A percentile compares a stretch with the other conserved stretches of the same genome.
Evolutionary conservation across 1,139 yeast genomes (phyloP).

Genomic region (Sugiyamaella pinicola): DNA sequence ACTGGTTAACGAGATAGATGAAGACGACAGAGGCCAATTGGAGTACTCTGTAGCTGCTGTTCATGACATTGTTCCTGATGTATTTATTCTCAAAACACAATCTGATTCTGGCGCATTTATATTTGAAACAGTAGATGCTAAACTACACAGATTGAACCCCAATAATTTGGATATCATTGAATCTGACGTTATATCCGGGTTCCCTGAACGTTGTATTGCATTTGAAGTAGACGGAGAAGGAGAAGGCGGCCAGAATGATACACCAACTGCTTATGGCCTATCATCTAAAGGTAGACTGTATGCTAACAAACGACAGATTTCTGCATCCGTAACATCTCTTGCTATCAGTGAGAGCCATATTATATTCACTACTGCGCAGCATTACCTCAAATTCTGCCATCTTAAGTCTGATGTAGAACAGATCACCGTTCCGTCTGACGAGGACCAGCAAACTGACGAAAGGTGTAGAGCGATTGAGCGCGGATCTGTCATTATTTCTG

Average conservation of each 20-base stretch:
- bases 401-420: slow-evolving; percentile 48
- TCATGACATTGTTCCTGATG: slow-evolving; percentile 22
- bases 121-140: slow-evolving; percentile 66
- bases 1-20: slow-evolving; percentile 16
- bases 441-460: slow-evolving; percentile 58
- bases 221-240: slow-evolving; percentile 40
- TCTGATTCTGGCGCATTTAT: slow-evolving; percentile 57
- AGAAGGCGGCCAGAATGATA: background rate
- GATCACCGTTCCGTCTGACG: slow-evolving; percentile 40
- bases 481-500: slow-evolving; percentile 79
- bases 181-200: slow-evolving; percentile 47
- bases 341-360: slow-evolving; percentile 71
- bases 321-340: slow-evolving; percentile 81
- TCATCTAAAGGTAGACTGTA: slow-evolving; percentile 73
- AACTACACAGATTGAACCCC: slow-evolving; percentile 47
- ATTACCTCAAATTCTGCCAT: slow-evolving; percentile 80
- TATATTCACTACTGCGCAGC: slow-evolving; percentile 85
- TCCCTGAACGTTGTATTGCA: slow-evolving; percentile 73
- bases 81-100: slow-evolving; percentile 57
- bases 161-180: slow-evolving; percentile 35
- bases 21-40: slow-evolving; percentile 2
- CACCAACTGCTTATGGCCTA: slow-evolving; percentile 65
- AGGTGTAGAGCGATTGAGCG: slow-evolving; percentile 87
- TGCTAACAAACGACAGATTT: slow-evolving; percentile 62
- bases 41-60: slow-evolving; percentile 19